Conservation (phyloP, 2,329 filamentous ascomycete genomes). For the Arthrocladium fulminans region DNA sequence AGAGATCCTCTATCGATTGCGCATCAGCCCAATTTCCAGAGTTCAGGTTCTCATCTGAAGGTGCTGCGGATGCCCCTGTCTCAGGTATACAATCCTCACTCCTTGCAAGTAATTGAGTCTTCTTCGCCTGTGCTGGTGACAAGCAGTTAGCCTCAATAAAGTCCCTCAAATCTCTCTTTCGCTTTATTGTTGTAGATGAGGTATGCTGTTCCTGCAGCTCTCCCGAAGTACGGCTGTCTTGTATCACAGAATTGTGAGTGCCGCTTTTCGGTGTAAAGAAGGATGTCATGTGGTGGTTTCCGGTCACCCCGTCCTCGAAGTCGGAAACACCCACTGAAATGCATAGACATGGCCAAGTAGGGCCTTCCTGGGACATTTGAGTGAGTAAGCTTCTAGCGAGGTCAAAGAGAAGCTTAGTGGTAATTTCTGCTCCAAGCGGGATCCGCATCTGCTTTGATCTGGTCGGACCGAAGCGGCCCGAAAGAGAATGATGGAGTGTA, state of each 20-base stretch:
- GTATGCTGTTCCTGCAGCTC: no score
- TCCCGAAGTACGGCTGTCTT: no score
- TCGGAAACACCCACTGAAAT: constrained; percentile 78
- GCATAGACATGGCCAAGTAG: constrained; percentile 79
- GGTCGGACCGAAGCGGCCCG: constrained; percentile 57
- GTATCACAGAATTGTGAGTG: constrained; percentile 14
- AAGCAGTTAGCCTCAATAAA: no score
- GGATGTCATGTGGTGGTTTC: constrained; percentile 54
- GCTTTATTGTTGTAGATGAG: not conserved
- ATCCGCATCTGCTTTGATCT: constrained; percentile 68
- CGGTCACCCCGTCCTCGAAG: constrained; percentile 75
- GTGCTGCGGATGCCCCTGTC: not conserved
- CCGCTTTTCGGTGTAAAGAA: constrained; percentile 43
- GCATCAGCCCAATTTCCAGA: not conserved
- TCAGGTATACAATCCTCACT: not conserved
- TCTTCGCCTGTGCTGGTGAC: no score
- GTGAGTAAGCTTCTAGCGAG: constrained; percentile 67
- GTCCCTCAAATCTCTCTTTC: not conserved
- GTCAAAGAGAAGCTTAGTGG: constrained; percentile 62
- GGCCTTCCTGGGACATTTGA: constrained; percentile 66
- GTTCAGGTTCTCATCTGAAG: not conserved
- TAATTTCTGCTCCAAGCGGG: constrained; percentile 61
- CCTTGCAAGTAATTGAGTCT: not conserved
- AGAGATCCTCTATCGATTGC: constrained; percentile 17
- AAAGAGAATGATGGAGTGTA: constrained; percentile 59